Evolutionary conservation across 805 yeast genomes (phyloP).

Genomic region (Hanseniaspora taiwanica): DNA sequence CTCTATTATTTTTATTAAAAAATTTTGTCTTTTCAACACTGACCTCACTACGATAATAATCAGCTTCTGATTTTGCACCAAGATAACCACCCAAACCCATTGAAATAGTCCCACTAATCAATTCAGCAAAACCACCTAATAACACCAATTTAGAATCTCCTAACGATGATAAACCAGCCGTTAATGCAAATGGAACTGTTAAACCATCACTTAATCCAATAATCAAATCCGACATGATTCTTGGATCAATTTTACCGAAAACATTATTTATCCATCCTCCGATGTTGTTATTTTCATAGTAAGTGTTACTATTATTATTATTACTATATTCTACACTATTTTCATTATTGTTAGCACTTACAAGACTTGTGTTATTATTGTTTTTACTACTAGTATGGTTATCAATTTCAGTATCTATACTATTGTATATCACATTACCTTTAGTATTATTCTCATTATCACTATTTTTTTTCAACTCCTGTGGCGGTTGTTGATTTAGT

Average conservation of each 20-base stretch:
- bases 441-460: no score
- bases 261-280: slow-evolving; percentile 2
- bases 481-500: neutral
- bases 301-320: no score
- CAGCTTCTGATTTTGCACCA: slow-evolving; percentile 84
- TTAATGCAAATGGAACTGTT: slow-evolving; percentile 96
- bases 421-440: no score
- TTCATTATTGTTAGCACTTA: no score
- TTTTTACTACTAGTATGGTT: no score
- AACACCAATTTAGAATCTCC: slow-evolving; percentile 86
- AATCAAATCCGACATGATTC: slow-evolving; percentile 86
- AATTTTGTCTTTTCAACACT: slow-evolving; percentile 55
- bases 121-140: slow-evolving; percentile 96
- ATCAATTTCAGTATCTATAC: no score
- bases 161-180: slow-evolving; percentile 86
- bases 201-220: slow-evolving; percentile 92
- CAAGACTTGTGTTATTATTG: no score
- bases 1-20: slow-evolving; percentile 37
- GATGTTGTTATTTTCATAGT: slow-evolving; percentile 1
- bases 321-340: no score
- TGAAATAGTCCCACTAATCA: slow-evolving; percentile 91
- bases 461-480: no score
- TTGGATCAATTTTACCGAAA: slow-evolving; percentile 57
- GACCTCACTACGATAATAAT: slow-evolving; percentile 60
- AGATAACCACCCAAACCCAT: slow-evolving; percentile 97